phyloP scores from a whole-genome alignment of 202 grass and related monocot genomes.

The Schoenoplectus triqueter region DNA sequence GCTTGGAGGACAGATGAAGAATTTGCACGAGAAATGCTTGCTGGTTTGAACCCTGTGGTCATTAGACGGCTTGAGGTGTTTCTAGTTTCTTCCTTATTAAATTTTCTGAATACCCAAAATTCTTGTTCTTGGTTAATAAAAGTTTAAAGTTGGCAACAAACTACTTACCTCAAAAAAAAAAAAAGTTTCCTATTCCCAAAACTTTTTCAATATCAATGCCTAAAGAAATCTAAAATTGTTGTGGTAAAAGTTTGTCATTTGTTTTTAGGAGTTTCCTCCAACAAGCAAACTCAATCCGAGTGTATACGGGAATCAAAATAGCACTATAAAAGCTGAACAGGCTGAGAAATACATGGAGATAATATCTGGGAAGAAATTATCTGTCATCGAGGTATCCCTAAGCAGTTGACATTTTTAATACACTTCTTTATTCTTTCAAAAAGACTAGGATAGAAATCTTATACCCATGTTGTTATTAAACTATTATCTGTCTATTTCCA shows the following conservation, averaged over 20 bases:
- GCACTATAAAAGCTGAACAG: conserved; percentile 53
- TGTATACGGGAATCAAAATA: conserved; percentile 53
- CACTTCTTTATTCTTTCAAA: neutral
- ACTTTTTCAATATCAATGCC: conserved; percentile 41
- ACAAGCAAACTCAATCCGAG: conserved; percentile 55
- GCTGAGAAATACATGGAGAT: conserved; percentile 45
- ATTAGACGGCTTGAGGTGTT: conserved; percentile 59
- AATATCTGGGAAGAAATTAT: conserved; percentile 37
- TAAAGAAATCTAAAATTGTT: conserved; percentile 36
- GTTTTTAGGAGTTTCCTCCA: conserved; percentile 57
- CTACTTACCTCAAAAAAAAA: too few species aligned
- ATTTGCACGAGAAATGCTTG: conserved; percentile 85
- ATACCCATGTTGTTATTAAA: neutral
- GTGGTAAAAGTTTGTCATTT: conserved; percentile 27
- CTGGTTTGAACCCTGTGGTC: conserved; percentile 82
- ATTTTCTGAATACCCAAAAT: neutral
- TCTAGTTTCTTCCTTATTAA: neutral
- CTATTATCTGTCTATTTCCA: neutral
- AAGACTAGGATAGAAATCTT: neutral
- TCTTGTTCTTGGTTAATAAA: too few species aligned
- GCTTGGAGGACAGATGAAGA: conserved; percentile 91
- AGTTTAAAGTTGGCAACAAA: too few species aligned
- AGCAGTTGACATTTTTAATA: neutral
- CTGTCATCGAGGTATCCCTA: conserved; percentile 18
- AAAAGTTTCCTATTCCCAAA: neutral